Base-by-base conservation (phyloP, 2,329 filamentous ascomycete species). In the Chaetoscypha palmicola region DNA sequence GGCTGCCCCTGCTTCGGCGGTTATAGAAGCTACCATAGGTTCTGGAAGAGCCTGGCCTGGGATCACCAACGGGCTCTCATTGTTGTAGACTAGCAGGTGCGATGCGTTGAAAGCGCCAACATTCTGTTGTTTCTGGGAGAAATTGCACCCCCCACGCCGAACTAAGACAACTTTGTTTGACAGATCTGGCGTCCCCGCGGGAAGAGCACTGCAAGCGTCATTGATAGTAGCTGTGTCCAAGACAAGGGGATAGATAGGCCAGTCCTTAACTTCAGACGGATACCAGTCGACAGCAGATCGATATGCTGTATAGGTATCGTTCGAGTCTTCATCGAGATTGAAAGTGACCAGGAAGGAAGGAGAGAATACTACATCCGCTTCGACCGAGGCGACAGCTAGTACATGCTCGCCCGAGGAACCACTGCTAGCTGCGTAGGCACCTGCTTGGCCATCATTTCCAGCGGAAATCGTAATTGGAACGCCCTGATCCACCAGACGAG, bases 391-490 rank as follows among this genome's bases (percentile, higher is more conserved):
- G 28, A 38, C 19, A 10, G 36, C 22, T 16, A 38, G 36, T 26
- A 38, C 36, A 38, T 38, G 21, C 17, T 24, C 36, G 11, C 36
- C 36, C 16, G 36, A 38, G 5, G 36, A 28, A 28, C 36, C 36
- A 19, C 36, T 38, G n/a, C 36, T 38, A 14, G 36, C 36, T 8
- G 36, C 36, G 17, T 16, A 38, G 2, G 36, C 12, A 17, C 36
- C 36, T 7, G 14, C 21, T 16, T 23, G 7, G 4, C 36, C 36
- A 26, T 38, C 36, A 19, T 38, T 38, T 26, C n/a, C 36, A 8
- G 36, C 36, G 24, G 36, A 38, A n/a, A 38, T 38, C 8, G 36
- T 38, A 22, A 38, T 22, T n/a, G 28, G 21, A 26, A 38, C 36
- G 8, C 36, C 36, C 9, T 38, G 36, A 10, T 38, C 36, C 3